Conservation (phyloP, 1,284 basidiomycete species). For the Chondrostereum purpureum region DNA sequence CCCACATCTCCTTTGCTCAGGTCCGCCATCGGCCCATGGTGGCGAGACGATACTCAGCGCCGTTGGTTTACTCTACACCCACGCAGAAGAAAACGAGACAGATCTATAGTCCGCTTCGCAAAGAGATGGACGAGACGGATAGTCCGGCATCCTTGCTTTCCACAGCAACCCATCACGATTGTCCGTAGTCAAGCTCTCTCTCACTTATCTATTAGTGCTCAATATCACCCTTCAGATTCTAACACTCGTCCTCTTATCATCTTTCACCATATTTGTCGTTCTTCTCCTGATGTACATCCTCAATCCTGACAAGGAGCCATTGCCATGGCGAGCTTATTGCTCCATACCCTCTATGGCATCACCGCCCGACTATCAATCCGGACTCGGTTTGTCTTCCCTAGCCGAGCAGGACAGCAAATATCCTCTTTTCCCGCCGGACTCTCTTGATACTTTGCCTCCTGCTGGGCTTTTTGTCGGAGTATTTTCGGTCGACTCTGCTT, state of each 20-base stretch:
- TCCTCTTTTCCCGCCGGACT: constrained; percentile 59
- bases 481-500: constrained; percentile 82
- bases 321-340: constrained; percentile 94
- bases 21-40: constrained; percentile 28
- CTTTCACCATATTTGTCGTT: constrained; percentile 73
- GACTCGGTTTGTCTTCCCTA: constrained; percentile 35
- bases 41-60: constrained; percentile 33
- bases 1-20: constrained; percentile 46
- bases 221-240: constrained; percentile 46
- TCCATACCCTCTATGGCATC: constrained; percentile 52
- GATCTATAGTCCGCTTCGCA: constrained; percentile 37
- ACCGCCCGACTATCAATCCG: constrained; percentile 29
- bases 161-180: constrained; percentile 75
- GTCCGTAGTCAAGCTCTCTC: constrained; percentile 36
- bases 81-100: constrained; percentile 32
- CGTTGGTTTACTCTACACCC: constrained; percentile 43
- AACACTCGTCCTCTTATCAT: constrained; percentile 62
- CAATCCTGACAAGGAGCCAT: constrained; percentile 91
- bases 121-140: constrained; percentile 51
- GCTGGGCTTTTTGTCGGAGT: constrained; percentile 88
- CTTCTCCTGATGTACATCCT: constrained; percentile 86
- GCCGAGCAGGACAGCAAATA: constrained; percentile 27
- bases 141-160: constrained; percentile 71
- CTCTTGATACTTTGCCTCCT: constrained; percentile 76
- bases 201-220: constrained; percentile 7